Base-by-base conservation (phyloP, 1,284 basidiomycete species). In the Cryptococcus amylolentus region DNA sequence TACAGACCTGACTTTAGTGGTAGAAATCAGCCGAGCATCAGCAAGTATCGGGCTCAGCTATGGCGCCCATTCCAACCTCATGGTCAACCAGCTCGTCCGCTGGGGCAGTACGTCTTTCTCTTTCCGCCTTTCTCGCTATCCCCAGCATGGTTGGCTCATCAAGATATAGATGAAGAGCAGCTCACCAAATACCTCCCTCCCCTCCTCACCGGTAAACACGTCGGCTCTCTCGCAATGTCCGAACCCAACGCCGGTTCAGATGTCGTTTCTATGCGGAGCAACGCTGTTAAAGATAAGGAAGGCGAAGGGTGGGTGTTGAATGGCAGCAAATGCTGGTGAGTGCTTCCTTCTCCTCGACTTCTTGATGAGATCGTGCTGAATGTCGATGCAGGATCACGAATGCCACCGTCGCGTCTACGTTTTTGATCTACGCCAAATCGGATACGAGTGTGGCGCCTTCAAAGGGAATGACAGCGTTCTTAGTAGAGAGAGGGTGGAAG, bases 401-500 rank as follows among this genome's bases (percentile, higher is more conserved):
- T 73, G 91, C 92, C 4, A 91, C 93, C 1, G 81, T 86, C 27
- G 89, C 94, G 2, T 88, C 87, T 12, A 96, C 91, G 0, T 82
- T 96, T 28, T 86, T 97, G 20, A 90, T 97, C 5, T 97, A 97
- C 75, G 93, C 93, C 16, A 94, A 94, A 78, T 91, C 91, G 5
- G 82, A 83, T 12, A 88, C 88, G 0, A 83, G 84, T 82, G 68
- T 84, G 10, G 88, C 65, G 28, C 66, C 74, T 7, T 66, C 88
- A 26, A 94, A 90, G 73, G 91, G 92, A 16, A 92, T 97, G 64
- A 96, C 93, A 0, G 86, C 93, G 0, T 97, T 97, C 78, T 86
- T 97, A 62, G 81, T 97, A 57, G 91, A 96, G 77, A 86, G 84
- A 42, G 84, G 78, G 2, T 89, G 85, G 74, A 76, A 83, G 38